phyloP scores from a whole-genome alignment of 768 basidiomycete genomes.

The Candolleomyces efflorescens region DNA sequence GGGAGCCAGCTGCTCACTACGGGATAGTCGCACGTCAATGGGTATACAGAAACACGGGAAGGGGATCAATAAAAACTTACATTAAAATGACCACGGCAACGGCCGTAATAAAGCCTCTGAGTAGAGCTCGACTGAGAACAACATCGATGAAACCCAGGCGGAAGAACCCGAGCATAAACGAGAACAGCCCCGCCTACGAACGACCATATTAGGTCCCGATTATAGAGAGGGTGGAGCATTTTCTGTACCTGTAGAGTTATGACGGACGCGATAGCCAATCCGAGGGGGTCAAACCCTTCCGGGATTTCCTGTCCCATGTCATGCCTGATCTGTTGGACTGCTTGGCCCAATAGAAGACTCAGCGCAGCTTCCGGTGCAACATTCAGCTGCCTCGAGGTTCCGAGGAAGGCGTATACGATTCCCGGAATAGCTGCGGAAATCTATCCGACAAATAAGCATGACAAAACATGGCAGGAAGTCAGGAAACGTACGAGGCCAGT shows the following conservation, averaged over 20 bases:
- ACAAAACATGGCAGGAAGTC: neutral
- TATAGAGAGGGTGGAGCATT: neutral
- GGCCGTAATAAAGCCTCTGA: conserved; percentile 85
- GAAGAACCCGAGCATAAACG: conserved; percentile 82
- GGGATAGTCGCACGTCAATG: neutral
- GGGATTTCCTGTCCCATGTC: conserved; percentile 37
- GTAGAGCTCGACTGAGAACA: conserved; percentile 81
- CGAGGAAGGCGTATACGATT: conserved; percentile 86
- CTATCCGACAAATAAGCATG: conserved; percentile 28
- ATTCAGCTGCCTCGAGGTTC: conserved; percentile 76
- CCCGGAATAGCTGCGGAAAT: conserved; percentile 85
- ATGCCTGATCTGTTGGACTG: conserved; percentile 65
- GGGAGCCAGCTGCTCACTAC: conserved; percentile 79
- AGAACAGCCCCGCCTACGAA: conserved; percentile 75
- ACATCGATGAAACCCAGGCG: conserved; percentile 92
- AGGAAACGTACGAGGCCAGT: conserved; percentile 67
- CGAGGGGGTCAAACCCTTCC: conserved; percentile 46
- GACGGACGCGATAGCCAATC: conserved; percentile 68
- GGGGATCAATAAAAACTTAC: conserved; percentile 34
- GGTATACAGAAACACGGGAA: neutral
- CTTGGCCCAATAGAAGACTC: conserved; percentile 83
- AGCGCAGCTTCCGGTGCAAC: conserved; percentile 89
- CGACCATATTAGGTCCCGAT: neutral
- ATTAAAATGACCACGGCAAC: conserved; percentile 83
- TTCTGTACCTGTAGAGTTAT: conserved; percentile 74